Base-by-base conservation (phyloP, 306 rosid species). In the Vachellia collinsii region DNA sequence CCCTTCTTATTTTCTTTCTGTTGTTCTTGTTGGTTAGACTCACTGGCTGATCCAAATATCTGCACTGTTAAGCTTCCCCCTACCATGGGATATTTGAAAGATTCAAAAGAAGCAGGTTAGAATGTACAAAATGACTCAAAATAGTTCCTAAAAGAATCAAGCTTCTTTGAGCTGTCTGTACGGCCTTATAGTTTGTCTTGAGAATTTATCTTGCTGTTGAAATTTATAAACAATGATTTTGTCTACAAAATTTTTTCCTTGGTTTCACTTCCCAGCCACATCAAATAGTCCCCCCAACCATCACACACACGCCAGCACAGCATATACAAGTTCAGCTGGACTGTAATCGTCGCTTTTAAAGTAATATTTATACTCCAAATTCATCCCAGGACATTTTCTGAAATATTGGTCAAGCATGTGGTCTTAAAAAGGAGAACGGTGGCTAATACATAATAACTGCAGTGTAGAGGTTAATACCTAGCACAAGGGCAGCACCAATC, bases 401-500 rank as follows among this genome's bases (percentile, higher is more conserved):
- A 56, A 25, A 66, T 65, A 47, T 66, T 16, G 44, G 34, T 62
- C 62, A 54, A 54, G 62, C 29, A 42, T 44, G 43, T 12, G 8
- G 4, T 63, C 11, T 51, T 8, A 37, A n/a, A 43, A 20, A 54
- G 64, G 63, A 46, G 70, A 53, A 14, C 70, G 37, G 43, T n/a
- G 25, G 41, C 42, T 3, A 68, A 13, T 11, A 56, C n/a, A 54
- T 50, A 11, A 36, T 48, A 37, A 68, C 34, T 14, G 34, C 43
- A 34, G 22, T 80, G 38, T 19, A 39, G 17, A 84, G 20, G 29
- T 53, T 83, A 88, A 20, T 84, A 84, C 94, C 91, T 77, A 91
- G 88, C 61, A 92, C 91, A 50, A 92, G 88, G 46, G 91, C 89
- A 83, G 95, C 97, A 74, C 97, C 97, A 81, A 89, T 75, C 93